Conservation (phyloP, 768 basidiomycete genomes). For the Clavaria fumosa region DNA sequence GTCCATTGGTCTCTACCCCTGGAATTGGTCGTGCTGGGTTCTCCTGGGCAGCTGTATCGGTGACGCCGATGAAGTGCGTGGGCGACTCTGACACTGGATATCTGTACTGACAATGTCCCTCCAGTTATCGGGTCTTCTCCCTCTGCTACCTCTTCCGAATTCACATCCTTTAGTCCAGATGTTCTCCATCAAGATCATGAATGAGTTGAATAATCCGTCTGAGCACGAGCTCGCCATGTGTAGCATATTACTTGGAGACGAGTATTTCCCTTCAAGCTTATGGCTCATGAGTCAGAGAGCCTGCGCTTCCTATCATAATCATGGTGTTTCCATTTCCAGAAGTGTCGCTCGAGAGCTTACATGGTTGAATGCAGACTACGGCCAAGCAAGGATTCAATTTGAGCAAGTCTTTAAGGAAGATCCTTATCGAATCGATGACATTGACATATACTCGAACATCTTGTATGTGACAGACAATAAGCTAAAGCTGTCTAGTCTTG, state of each 20-base stretch:
- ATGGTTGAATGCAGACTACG: constrained; percentile 48
- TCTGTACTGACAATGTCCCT: constrained; percentile 5
- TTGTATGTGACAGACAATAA: constrained; percentile 88
- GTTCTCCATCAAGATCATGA: constrained; percentile 81
- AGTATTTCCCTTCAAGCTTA: constrained; percentile 67
- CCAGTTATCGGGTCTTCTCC: constrained; percentile 35
- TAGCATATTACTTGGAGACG: constrained; percentile 52
- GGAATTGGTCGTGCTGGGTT: constrained; percentile 93
- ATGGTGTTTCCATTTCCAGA: constrained; percentile 42
- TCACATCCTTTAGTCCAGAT: constrained; percentile 37
- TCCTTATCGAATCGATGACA: constrained; percentile 84
- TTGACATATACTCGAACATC: constrained; percentile 94
- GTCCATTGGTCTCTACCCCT: constrained; percentile 66
- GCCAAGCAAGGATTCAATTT: constrained; percentile 73
- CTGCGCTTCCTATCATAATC: constrained; percentile 75
- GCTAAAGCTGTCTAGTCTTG: constrained; percentile 77
- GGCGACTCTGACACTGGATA: too few relatives aligned
- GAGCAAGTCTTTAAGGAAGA: constrained; percentile 67
- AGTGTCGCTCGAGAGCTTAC: constrained; percentile 4
- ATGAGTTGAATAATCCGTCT: constrained; percentile 79
- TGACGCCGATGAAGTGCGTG: constrained; percentile 70
- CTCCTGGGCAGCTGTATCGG: constrained; percentile 65
- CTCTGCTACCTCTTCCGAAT: constrained; percentile 29
- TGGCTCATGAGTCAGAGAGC: constrained; percentile 83
- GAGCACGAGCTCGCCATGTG: constrained; percentile 75